Evolutionary conservation across 2,329 filamentous ascomycete genomes (phyloP).

Genomic region (Ceratocystis ficicola): DNA sequence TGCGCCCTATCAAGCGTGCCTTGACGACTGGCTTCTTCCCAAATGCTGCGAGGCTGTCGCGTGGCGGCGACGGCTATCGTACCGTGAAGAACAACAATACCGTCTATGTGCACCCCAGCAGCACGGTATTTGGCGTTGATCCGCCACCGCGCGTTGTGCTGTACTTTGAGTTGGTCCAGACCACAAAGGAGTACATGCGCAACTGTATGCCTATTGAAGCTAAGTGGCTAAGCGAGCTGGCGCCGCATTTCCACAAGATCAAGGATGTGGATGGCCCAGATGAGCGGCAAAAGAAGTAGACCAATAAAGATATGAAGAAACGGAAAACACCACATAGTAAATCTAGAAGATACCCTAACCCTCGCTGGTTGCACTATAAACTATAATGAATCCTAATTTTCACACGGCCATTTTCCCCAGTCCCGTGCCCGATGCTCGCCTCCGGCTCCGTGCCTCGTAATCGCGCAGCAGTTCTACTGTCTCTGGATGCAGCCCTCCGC

Average conservation of each 20-base stretch:
- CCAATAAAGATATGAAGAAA: background rate
- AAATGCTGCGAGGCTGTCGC: constrained; percentile 73
- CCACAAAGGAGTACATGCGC: constrained; percentile 85
- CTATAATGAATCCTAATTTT: background rate
- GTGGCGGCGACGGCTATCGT: constrained; percentile 75
- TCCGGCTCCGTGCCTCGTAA: constrained; percentile 28
- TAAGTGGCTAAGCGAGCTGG: constrained; percentile 76
- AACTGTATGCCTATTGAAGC: constrained; percentile 74
- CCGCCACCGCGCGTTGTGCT: constrained; percentile 71
- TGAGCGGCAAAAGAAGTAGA: constrained; percentile 43
- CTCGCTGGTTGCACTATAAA: constrained; percentile 2
- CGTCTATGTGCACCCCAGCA: constrained; percentile 84
- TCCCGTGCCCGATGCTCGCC: background rate
- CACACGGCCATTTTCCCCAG: background rate
- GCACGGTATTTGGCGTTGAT: constrained; percentile 64
- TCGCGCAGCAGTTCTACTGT: constrained; percentile 31
- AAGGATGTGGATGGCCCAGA: constrained; percentile 75
- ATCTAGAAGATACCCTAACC: constrained; percentile 4
- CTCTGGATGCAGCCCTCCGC: constrained; percentile 34
- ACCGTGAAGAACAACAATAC: constrained; percentile 83
- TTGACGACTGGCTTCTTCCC: constrained; percentile 89
- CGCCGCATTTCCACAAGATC: constrained; percentile 89
- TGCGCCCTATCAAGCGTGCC: constrained; percentile 67
- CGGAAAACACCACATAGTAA: background rate
- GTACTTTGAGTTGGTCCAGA: constrained; percentile 73